phyloP scores from a whole-genome alignment of 2,329 filamentous ascomycete genomes.

The Harringtonia aguacate region DNA sequence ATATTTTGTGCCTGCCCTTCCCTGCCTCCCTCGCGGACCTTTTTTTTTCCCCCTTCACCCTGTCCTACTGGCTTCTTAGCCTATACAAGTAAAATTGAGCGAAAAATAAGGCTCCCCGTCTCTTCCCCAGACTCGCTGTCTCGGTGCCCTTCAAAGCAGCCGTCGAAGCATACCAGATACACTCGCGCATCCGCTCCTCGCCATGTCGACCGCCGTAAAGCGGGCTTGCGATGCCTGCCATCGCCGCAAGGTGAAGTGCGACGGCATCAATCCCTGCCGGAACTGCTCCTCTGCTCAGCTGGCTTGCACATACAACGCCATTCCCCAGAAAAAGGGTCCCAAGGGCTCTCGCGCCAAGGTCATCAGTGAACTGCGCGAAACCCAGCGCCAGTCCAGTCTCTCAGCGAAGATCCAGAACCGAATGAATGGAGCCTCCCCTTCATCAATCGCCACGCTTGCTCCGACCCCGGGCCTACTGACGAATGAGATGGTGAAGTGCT shows the following conservation, averaged over 20 bases:
- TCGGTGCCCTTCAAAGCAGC: background rate
- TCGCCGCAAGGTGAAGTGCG: conserved; percentile 65
- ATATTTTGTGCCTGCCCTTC: too few relatives aligned
- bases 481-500: conserved; percentile 52
- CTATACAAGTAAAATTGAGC: too few relatives aligned
- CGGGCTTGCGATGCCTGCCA: conserved; percentile 64
- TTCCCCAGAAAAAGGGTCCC: conserved; percentile 67
- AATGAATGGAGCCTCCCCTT: conserved; percentile 42
- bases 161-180: too few relatives aligned
- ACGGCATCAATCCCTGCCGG: conserved; percentile 58
- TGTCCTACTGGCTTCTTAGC: too few relatives aligned
- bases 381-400: conserved; percentile 54
- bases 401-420: conserved; percentile 51
- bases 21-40: too few relatives aligned
- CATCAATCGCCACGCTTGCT: conserved; percentile 29
- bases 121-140: background rate
- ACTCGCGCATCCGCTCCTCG: background rate
- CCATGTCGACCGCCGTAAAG: conserved; percentile 43
- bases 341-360: conserved; percentile 67
- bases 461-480: conserved; percentile 52
- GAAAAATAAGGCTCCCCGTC: too few relatives aligned
- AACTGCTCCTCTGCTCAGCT: conserved; percentile 59
- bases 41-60: too few relatives aligned
- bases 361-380: conserved; percentile 62
- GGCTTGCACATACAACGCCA: conserved; percentile 62